Conservation (phyloP, 768 basidiomycete species). For the Leccinum rimulosum region DNA sequence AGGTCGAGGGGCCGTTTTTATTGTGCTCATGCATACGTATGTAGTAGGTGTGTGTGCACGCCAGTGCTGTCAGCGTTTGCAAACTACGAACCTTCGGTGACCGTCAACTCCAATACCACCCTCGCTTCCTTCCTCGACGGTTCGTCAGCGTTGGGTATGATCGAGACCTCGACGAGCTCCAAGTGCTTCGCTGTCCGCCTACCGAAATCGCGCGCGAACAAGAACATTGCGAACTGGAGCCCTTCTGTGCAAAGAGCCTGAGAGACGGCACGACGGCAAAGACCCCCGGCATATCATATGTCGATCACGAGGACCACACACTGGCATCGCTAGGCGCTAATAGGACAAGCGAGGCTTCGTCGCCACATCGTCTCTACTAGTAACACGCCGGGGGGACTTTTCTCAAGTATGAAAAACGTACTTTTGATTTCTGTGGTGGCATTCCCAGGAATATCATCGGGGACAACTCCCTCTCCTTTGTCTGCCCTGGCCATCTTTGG, state of each 20-base stretch:
- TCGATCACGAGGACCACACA: too few relatives aligned
- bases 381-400: too few relatives aligned
- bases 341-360: too few relatives aligned
- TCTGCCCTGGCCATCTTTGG: too few relatives aligned
- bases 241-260: slow-evolving; percentile 24
- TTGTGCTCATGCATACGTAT: too few relatives aligned
- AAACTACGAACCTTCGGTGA: slow-evolving; percentile 40
- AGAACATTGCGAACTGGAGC: slow-evolving; percentile 37
- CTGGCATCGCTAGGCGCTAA: too few relatives aligned
- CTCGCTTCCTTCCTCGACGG: slow-evolving; percentile 34
- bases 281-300: not conserved
- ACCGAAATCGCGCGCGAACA: slow-evolving; percentile 30
- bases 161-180: slow-evolving; percentile 38
- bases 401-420: not conserved
- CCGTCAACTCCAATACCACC: slow-evolving; percentile 42
- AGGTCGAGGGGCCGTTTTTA: too few relatives aligned
- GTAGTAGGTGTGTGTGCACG: too few relatives aligned
- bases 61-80: too few relatives aligned
- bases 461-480: too few relatives aligned
- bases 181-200: slow-evolving; percentile 7
- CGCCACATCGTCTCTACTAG: too few relatives aligned
- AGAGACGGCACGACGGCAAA: too few relatives aligned
- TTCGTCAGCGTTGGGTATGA: slow-evolving; percentile 37
- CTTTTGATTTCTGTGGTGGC: slow-evolving; percentile 21
- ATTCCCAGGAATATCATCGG: slow-evolving; percentile 16